These are phyloP conservation scores for Zygnema circumcarinatum DNA, from an alignment of 139 green algal genomes.

Conservation along the genomic window DNA sequence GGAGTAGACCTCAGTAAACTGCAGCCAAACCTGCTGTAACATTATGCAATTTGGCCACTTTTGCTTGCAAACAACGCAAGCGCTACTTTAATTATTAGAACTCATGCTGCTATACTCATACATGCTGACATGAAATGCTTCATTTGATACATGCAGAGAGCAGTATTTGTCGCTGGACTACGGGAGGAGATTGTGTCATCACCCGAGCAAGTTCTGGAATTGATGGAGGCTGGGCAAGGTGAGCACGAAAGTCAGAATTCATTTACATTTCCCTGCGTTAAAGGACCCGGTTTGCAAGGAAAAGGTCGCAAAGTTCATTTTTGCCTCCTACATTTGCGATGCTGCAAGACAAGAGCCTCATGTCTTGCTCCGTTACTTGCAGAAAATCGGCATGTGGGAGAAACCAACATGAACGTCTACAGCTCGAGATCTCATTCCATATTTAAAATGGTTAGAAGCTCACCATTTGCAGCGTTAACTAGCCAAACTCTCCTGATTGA, in stretches of 20 bases:
- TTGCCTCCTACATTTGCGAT: no score
- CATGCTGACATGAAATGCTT: no score
- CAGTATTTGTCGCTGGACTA: constrained; percentile 90
- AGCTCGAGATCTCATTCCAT: constrained; percentile 89
- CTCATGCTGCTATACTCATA: no score
- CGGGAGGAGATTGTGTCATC: constrained; percentile 90
- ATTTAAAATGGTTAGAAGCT: constrained; percentile 93
- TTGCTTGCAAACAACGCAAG: neutral
- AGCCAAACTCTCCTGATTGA: no score
- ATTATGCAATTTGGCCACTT: neutral
- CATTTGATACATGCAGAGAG: constrained; percentile 70
- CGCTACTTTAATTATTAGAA: no score
- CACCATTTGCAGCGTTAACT: no score
- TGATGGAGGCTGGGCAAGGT: constrained; percentile 80
- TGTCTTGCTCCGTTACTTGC: no score
- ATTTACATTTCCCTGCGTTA: no score
- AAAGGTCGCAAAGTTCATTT: no score
- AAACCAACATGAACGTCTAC: constrained; percentile 96
- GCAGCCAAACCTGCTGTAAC: neutral
- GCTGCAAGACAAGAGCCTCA: neutral
- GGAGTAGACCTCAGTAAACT: neutral
- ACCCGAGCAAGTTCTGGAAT: constrained; percentile 78
- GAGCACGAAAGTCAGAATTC: constrained; percentile 21
- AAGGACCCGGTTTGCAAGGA: no score
- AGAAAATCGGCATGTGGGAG: constrained; percentile 78